Conservation (phyloP, 768 basidiomycete genomes). For the Boletus rex-veris region DNA sequence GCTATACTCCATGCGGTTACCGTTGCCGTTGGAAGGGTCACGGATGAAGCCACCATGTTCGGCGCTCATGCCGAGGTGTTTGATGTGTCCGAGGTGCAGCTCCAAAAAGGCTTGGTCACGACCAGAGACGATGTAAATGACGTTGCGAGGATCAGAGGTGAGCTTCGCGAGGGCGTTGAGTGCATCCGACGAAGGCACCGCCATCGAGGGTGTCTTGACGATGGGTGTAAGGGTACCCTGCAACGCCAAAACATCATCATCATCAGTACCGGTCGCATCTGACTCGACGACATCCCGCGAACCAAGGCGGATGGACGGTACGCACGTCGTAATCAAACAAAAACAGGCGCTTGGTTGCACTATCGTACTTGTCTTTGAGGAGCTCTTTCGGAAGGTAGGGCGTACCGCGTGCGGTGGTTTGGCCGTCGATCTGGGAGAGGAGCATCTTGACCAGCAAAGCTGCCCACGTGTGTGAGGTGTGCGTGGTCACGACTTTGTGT, state of each 20-base stretch:
- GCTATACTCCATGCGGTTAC: neutral
- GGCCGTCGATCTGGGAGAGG: conserved; percentile 72
- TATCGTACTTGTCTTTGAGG: conserved; percentile 58
- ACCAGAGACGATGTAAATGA: conserved; percentile 97
- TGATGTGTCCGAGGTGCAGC: conserved; percentile 83
- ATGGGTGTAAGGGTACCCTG: conserved; percentile 96
- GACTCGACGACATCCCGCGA: neutral
- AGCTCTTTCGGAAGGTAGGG: conserved; percentile 71
- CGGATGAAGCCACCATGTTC: conserved; percentile 95
- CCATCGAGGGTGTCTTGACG: conserved; percentile 89
- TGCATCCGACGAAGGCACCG: conserved; percentile 71
- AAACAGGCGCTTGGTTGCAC: conserved; percentile 79
- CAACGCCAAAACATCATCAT: neutral
- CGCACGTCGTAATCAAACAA: conserved; percentile 95
- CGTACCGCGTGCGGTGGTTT: conserved; percentile 78
- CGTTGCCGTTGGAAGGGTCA: conserved; percentile 50
- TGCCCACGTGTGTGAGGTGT: conserved; percentile 96
- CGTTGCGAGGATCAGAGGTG: conserved; percentile 75
- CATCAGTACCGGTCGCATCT: neutral
- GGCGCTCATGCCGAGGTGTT: conserved; percentile 83
- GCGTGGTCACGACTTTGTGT: conserved; percentile 82
- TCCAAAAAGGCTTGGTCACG: conserved; percentile 92
- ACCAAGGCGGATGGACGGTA: conserved; percentile 7
- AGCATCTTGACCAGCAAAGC: conserved; percentile 86
- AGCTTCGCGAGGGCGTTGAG: conserved; percentile 72